Evolutionary conservation across 352 stramenopile species (phyloP).

Genomic region (Phytophthora pluvialis): DNA sequence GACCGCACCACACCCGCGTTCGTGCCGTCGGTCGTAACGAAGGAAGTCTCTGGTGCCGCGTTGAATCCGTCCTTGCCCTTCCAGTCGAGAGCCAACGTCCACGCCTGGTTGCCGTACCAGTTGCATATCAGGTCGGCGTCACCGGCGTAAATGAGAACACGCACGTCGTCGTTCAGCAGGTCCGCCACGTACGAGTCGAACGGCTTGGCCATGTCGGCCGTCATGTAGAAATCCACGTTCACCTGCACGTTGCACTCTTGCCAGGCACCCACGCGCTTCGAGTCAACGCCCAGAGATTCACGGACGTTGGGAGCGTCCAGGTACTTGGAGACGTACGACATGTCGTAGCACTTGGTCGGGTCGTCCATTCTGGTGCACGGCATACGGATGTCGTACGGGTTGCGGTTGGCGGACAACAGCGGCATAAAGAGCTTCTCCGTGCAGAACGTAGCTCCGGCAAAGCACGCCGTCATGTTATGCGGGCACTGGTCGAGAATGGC

Average conservation of each 20-base stretch:
- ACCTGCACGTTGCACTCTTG: conserved; percentile 92
- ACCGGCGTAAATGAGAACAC: conserved; percentile 95
- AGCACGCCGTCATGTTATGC: conserved; percentile 40
- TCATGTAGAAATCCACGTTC: conserved; percentile 77
- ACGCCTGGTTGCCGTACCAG: conserved; percentile 94
- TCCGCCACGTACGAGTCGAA: conserved; percentile 85
- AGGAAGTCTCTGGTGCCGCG: conserved; percentile 28
- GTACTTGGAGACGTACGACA: conserved; percentile 71
- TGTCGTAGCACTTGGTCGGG: conserved; percentile 50
- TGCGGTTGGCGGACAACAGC: conserved; percentile 38
- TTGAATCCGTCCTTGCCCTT: conserved; percentile 87
- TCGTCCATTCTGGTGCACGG: conserved; percentile 35
- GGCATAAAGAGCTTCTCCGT: conserved; percentile 54
- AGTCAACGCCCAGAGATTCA: conserved; percentile 43
- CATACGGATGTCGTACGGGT: conserved; percentile 61
- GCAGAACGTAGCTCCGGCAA: conserved; percentile 55
- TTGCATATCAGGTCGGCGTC: conserved; percentile 96
- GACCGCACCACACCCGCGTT: conserved; percentile 37
- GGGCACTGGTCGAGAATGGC: conserved; percentile 39
- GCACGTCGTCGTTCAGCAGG: conserved; percentile 72
- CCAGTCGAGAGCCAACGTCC: conserved; percentile 93
- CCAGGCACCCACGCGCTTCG: conserved; percentile 63
- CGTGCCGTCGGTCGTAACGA: conserved; percentile 22
- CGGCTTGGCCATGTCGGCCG: conserved; percentile 90
- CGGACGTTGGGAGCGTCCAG: conserved; percentile 54